Conservation (phyloP, 805 yeast genomes). For the Teunomyces atbi region DNA sequence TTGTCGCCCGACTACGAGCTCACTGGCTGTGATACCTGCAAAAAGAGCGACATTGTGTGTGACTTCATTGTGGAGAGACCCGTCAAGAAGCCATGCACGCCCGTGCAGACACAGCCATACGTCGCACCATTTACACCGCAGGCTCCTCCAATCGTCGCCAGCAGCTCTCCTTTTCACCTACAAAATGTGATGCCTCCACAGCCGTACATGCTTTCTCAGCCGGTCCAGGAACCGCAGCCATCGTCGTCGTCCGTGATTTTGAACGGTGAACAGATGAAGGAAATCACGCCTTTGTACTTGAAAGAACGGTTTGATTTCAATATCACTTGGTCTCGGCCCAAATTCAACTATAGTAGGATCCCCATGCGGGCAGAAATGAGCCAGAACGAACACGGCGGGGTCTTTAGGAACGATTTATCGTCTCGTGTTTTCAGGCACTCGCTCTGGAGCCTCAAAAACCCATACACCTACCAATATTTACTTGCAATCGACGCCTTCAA, state of each 20-base stretch:
- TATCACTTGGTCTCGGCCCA: conserved; percentile 16
- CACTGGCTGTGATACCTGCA: conserved; percentile 30
- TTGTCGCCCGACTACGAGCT: conserved; percentile 22
- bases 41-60: conserved; percentile 19
- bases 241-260: too few species aligned
- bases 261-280: neutral
- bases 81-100: neutral
- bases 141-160: neutral
- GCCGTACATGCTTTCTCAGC: neutral
- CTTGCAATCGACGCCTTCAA: conserved; percentile 31
- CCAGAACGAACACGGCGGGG: conserved; percentile 20
- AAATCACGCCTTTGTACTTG: conserved; percentile 18
- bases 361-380: conserved; percentile 22
- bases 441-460: conserved; percentile 11
- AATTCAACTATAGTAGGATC: conserved; percentile 19
- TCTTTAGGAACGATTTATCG: conserved; percentile 14
- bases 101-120: neutral
- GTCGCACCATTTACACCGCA: neutral
- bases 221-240: too few species aligned
- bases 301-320: conserved; percentile 25
- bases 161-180: neutral
- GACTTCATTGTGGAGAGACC: conserved; percentile 4
- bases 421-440: conserved; percentile 6
- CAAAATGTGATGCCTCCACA: neutral
- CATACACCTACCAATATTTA: conserved; percentile 16